These are phyloP conservation scores for Lactarius akahatsu DNA, from an alignment of 768 basidiomycete genomes.

Conservation along the genomic window DNA sequence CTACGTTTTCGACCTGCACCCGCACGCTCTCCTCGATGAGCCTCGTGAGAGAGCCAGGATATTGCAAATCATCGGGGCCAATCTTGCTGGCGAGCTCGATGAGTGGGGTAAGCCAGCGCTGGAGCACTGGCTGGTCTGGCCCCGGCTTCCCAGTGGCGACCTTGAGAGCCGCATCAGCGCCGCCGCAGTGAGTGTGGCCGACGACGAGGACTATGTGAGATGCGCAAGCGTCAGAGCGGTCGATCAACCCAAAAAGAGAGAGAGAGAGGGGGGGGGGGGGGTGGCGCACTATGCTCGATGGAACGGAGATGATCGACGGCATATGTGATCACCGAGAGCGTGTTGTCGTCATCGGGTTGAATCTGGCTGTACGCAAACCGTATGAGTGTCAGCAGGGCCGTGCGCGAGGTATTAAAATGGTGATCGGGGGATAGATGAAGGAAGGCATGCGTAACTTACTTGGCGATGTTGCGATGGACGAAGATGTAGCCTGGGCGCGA, in stretches of 20 bases:
- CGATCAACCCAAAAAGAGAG: not conserved
- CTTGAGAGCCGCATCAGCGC: constrained; percentile 56
- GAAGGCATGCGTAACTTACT: constrained; percentile 47
- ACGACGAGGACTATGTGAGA: constrained; percentile 64
- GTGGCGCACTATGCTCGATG: constrained; percentile 67
- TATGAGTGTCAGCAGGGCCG: not conserved
- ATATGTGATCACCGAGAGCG: constrained; percentile 69
- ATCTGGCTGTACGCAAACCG: constrained; percentile 55
- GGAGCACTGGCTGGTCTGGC: constrained; percentile 45
- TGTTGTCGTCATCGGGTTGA: constrained; percentile 66
- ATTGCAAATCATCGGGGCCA: constrained; percentile 39
- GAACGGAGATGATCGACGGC: constrained; percentile 62
- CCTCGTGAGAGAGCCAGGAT: constrained; percentile 33
- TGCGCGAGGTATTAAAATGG: not conserved
- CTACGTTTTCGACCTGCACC: constrained; percentile 35
- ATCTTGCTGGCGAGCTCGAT: constrained; percentile 51
- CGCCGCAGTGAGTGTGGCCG: constrained; percentile 84
- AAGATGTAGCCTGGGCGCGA: constrained; percentile 79
- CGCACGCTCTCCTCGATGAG: constrained; percentile 29
- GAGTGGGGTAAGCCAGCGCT: constrained; percentile 72
- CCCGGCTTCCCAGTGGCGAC: constrained; percentile 40
- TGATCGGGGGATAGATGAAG: not conserved
- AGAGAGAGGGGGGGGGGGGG: not conserved
- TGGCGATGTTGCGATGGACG: constrained; percentile 84
- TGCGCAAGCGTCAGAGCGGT: not conserved